Conservation (phyloP, 495 filamentous ascomycete species). For the Umbilicaria muhlenbergii region DNA sequence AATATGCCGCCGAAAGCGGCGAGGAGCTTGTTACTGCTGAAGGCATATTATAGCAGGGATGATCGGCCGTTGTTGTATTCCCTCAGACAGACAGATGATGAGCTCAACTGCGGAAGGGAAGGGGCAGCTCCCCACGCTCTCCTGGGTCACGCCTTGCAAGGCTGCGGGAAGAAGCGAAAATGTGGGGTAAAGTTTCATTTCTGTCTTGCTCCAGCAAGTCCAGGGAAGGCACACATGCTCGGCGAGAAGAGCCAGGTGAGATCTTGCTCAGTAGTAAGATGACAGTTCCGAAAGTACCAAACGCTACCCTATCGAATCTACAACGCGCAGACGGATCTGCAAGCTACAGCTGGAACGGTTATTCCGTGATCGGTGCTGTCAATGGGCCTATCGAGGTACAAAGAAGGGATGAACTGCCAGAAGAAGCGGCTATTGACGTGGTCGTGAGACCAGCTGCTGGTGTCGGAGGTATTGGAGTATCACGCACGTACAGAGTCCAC, state of each 20-base stretch:
- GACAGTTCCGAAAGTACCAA: not conserved
- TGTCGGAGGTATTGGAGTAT: slow-evolving; percentile 53
- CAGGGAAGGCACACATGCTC: no score
- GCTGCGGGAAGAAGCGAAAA: no score
- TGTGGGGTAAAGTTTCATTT: no score
- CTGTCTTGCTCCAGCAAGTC: no score
- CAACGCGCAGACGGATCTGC: slow-evolving; percentile 76
- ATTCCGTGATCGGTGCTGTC: slow-evolving; percentile 66
- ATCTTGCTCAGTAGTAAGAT: not conserved
- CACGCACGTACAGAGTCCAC: slow-evolving; percentile 18
- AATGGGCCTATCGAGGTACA: slow-evolving; percentile 88
- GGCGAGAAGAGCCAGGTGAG: no score
- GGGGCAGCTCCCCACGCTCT: no score
- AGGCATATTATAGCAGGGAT: not conserved
- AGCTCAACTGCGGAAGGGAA: no score
- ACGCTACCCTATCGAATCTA: slow-evolving; percentile 35
- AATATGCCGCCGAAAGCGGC: no score
- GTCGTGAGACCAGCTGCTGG: slow-evolving; percentile 73
- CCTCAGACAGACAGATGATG: no score
- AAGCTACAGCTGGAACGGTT: slow-evolving; percentile 61
- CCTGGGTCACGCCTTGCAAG: no score
- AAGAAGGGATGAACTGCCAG: slow-evolving; percentile 71
- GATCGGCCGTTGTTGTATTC: no score
- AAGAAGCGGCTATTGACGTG: slow-evolving; percentile 82
- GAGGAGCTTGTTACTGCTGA: not conserved